Percentiles rank a stretch among this genome's conserved stretches.
Evolutionary conservation across 1,284 basidiomycete species (phyloP).

Genomic region (Trichosporon coremiiforme): DNA sequence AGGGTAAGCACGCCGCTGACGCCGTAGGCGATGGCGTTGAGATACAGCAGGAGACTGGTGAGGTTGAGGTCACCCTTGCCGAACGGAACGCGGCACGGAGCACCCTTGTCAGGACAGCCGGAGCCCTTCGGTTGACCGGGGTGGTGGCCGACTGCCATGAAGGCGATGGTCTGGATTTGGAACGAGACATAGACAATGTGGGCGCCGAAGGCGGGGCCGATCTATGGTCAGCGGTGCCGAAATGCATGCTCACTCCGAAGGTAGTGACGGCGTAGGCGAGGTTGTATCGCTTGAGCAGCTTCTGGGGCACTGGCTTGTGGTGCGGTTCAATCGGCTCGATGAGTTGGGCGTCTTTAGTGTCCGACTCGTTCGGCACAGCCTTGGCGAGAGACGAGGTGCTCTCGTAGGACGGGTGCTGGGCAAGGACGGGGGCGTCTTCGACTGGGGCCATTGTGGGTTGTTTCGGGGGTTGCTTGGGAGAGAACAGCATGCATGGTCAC

Average conservation of each 20-base stretch:
- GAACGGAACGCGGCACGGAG: constrained; percentile 21
- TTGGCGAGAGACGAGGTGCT: not conserved
- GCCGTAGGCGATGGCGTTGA: constrained; percentile 24
- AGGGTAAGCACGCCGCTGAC: constrained; percentile 23
- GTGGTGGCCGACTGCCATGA: constrained; percentile 18
- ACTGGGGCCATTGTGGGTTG: not conserved
- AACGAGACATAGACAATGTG: constrained; percentile 22
- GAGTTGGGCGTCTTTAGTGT: not conserved
- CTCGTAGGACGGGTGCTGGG: constrained; percentile 1
- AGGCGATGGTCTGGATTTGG: constrained; percentile 23
- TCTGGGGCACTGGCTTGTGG: not conserved
- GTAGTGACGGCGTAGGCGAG: not conserved
- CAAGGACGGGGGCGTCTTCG: constrained; percentile 6
- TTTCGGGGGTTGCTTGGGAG: not conserved
- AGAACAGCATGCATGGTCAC: not conserved
- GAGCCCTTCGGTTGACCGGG: constrained; percentile 19
- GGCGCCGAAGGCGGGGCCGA: constrained; percentile 23
- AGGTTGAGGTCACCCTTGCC: constrained; percentile 22
- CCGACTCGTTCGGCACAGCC: not conserved
- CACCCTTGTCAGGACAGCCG: constrained; percentile 11
- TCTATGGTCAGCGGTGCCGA: constrained; percentile 5
- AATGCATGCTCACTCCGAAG: constrained; percentile 16
- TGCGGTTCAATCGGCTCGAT: not conserved
- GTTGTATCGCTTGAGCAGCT: not conserved
- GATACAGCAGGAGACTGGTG: constrained; percentile 24